Percentiles rank a stretch among this genome's conserved stretches.
Conservation (phyloP, 495 filamentous ascomycete genomes). For the Pyrenula aspistea region DNA sequence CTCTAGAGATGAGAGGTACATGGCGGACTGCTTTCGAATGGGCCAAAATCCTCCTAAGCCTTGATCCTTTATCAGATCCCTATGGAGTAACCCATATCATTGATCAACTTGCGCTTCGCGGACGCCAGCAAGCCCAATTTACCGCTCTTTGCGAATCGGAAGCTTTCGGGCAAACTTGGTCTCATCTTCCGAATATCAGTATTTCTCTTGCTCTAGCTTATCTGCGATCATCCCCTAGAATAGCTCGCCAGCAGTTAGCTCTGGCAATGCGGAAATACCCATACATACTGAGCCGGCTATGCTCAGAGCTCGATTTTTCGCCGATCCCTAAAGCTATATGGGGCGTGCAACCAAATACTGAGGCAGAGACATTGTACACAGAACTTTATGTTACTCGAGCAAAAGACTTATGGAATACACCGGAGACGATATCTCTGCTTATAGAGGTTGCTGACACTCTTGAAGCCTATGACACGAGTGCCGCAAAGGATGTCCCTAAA, state of each 20-base stretch:
- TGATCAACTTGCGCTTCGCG: conserved; percentile 73
- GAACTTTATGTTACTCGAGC: conserved; percentile 69
- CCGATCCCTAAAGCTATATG: conserved; percentile 65
- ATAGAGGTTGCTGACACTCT: conserved; percentile 56
- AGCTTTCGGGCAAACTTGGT: conserved; percentile 35
- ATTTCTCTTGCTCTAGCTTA: conserved; percentile 66
- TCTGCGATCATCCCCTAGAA: conserved; percentile 47
- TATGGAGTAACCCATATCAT: conserved; percentile 68
- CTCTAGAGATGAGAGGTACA: conserved; percentile 79
- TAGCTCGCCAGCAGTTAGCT: conserved; percentile 49
- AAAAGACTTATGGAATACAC: conserved; percentile 84
- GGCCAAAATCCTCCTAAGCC: conserved; percentile 67
- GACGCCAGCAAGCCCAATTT: conserved; percentile 63
- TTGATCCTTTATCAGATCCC: conserved; percentile 66
- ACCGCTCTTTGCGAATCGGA: conserved; percentile 55
- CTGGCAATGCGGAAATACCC: conserved; percentile 60
- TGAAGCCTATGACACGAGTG: conserved; percentile 12
- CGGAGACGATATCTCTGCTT: conserved; percentile 57
- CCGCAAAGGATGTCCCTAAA: conserved; percentile 24
- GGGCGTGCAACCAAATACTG: conserved; percentile 57
- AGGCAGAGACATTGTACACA: conserved; percentile 59
- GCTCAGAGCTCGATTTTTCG: conserved; percentile 61
- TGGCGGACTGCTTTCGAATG: conserved; percentile 89
- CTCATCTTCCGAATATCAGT: conserved; percentile 47
- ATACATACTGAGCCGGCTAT: conserved; percentile 70